phyloP scores from a whole-genome alignment of 345 rosid species.

The Psidium friedrichsthalianum region DNA sequence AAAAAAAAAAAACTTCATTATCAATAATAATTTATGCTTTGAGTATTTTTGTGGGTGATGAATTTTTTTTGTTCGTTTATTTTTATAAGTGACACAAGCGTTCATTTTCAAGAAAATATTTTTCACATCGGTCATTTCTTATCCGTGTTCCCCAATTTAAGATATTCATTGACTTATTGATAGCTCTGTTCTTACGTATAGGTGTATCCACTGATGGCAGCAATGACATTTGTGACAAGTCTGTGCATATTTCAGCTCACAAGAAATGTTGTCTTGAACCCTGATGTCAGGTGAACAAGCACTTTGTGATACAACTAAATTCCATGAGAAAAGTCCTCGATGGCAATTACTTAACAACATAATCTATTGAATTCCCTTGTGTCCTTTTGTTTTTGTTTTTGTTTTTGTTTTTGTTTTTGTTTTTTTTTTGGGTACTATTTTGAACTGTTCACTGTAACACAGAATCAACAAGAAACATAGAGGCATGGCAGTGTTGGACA shows the following conservation, averaged over 20 bases:
- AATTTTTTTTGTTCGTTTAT: too few relatives aligned
- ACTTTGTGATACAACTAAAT: background rate
- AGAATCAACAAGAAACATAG: constrained; percentile 49
- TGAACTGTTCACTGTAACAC: background rate
- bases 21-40: too few relatives aligned
- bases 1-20: too few relatives aligned
- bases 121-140: too few relatives aligned
- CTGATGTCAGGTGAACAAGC: constrained; percentile 51
- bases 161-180: background rate
- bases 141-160: too few relatives aligned
- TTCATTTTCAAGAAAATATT: too few relatives aligned
- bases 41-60: too few relatives aligned
- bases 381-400: too few relatives aligned
- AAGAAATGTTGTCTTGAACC: constrained; percentile 45
- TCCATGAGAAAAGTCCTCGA: background rate
- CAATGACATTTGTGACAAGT: constrained; percentile 62
- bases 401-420: background rate
- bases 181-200: background rate
- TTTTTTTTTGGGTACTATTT: background rate
- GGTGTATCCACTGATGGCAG: constrained; percentile 72
- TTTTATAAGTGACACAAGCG: too few relatives aligned
- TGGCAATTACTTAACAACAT: background rate
- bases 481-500: constrained; percentile 40
- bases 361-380: background rate
- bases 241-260: constrained; percentile 58